Percentiles rank a stretch among this genome's conserved stretches.
These are phyloP conservation scores for Santalum album DNA, from an alignment of 164 flowering plant species.

Conservation along the genomic window DNA sequence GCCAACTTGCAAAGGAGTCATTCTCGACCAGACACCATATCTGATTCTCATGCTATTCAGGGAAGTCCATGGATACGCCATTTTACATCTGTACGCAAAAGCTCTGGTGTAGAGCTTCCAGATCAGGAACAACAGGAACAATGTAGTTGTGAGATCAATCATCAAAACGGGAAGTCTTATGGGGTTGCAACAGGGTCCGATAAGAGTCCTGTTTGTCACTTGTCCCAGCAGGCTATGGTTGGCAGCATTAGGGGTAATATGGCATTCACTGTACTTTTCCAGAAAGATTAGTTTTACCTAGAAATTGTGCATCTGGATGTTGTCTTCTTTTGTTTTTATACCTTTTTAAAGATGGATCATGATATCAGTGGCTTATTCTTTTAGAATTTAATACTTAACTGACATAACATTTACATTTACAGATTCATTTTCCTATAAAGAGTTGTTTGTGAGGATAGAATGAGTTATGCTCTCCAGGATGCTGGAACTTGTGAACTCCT, in stretches of 20 bases:
- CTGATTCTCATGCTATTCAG: slow-evolving; percentile 17
- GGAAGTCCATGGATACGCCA: slow-evolving; percentile 11
- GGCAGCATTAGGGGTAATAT: slow-evolving; percentile 13
- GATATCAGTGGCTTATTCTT: no score
- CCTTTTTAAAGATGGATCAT: no score
- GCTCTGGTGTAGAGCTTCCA: background rate
- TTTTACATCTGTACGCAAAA: slow-evolving; percentile 11
- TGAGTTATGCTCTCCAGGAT: no score
- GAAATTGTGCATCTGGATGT: no score
- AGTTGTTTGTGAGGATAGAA: no score
- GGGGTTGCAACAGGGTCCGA: slow-evolving; percentile 5
- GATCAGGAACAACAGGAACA: background rate
- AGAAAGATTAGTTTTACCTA: no score
- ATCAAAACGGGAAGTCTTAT: background rate
- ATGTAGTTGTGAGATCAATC: slow-evolving; percentile 2
- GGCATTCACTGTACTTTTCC: background rate
- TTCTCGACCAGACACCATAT: slow-evolving; percentile 10
- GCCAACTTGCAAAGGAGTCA: slow-evolving; percentile 12
- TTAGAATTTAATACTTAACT: no score
- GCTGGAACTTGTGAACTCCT: no score
- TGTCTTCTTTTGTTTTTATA: no score
- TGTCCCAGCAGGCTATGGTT: slow-evolving; percentile 6
- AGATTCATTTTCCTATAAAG: no score
- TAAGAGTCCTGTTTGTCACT: slow-evolving; percentile 2
- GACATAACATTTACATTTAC: no score